phyloP scores from a whole-genome alignment of 257 asterid species.

The Euphrasia confusa region DNA sequence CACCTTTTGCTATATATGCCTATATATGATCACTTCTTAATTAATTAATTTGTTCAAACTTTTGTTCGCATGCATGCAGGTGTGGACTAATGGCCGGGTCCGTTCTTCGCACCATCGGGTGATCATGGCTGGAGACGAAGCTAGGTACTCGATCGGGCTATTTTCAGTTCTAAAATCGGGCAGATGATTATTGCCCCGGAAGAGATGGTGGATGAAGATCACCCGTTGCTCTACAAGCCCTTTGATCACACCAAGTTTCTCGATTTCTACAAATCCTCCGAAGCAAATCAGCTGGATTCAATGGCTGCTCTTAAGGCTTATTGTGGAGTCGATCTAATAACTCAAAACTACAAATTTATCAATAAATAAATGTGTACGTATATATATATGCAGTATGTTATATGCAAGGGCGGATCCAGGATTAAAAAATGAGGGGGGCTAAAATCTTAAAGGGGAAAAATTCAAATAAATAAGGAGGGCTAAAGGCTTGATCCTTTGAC shows the following conservation, averaged over 20 bases:
- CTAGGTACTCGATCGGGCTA: slow-evolving; percentile 41
- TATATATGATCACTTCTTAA: background rate
- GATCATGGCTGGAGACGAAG: slow-evolving; percentile 37
- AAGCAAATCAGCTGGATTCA: slow-evolving; percentile 12
- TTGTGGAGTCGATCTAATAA: slow-evolving; percentile 36
- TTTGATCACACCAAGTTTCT: slow-evolving; percentile 41
- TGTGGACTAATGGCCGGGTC: slow-evolving; percentile 55
- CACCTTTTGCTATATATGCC: background rate
- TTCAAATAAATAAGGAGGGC: too few relatives aligned
- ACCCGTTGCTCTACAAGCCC: slow-evolving; percentile 49
- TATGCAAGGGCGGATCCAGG: too few relatives aligned
- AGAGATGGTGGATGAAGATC: slow-evolving; percentile 45
- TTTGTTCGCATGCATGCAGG: background rate
- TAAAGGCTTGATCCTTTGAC: too few relatives aligned
- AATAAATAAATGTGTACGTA: too few relatives aligned
- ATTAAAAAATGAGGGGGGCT: too few relatives aligned
- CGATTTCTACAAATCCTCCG: slow-evolving; percentile 23
- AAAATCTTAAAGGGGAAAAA: too few relatives aligned
- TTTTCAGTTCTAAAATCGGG: slow-evolving; percentile 29
- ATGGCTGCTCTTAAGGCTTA: slow-evolving; percentile 36
- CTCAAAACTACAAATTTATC: too few relatives aligned
- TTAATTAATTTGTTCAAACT: too few relatives aligned
- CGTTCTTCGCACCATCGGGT: slow-evolving; percentile 45
- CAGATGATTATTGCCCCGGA: slow-evolving; percentile 37
- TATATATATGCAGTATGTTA: too few relatives aligned